Conservation (phyloP, 306 rosid species). For the Gynostemma pentaphyllum region DNA sequence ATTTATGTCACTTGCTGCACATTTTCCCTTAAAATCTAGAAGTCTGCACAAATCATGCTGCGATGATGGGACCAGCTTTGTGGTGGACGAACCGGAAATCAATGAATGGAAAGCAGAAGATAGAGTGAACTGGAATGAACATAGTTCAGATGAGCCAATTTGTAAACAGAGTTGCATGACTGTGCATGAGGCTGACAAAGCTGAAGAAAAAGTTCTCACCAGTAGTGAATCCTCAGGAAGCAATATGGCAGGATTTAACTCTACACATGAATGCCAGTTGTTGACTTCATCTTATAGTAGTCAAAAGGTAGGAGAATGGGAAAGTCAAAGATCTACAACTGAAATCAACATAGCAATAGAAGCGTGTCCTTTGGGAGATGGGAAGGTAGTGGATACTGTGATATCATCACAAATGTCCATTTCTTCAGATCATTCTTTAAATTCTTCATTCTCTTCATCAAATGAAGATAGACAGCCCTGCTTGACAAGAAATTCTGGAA, state of each 20-base stretch:
- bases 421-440: neutral
- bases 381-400: neutral
- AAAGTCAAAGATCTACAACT: neutral
- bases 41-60: neutral
- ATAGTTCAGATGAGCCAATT: neutral
- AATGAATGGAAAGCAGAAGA: neutral
- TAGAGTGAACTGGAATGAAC: neutral
- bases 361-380: neutral
- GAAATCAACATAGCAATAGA: neutral
- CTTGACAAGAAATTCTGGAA: neutral
- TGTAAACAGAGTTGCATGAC: neutral
- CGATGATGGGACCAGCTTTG: neutral
- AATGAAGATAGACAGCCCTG: neutral
- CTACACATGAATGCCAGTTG: neutral
- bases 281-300: neutral
- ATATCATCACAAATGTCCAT: neutral
- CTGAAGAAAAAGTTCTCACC: neutral
- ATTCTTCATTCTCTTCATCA: neutral
- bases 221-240: conserved; percentile 12
- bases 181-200: neutral
- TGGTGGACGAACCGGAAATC: neutral
- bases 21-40: conserved; percentile 22
- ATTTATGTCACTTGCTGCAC: conserved; percentile 49
- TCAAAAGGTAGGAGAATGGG: neutral
- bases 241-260: neutral